Conservation (phyloP, 192 early-diverging fungal species). For the Umbelopsis ramanniana region DNA sequence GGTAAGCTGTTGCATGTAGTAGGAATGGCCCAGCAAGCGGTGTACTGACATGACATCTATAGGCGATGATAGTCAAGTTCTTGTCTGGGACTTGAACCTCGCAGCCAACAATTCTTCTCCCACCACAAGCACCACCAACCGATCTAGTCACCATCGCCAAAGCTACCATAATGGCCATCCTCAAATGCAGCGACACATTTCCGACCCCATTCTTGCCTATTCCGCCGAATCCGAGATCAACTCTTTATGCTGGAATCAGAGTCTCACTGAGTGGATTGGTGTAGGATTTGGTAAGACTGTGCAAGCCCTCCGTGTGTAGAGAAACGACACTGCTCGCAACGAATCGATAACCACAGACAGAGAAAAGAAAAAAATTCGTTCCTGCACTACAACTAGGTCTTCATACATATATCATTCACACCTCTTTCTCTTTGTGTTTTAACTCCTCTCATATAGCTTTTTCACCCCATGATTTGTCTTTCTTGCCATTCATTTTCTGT, state of each 20-base stretch:
- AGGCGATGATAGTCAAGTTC: slow-evolving; percentile 89
- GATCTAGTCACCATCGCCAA: slow-evolving; percentile 47
- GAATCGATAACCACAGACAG: too few relatives aligned
- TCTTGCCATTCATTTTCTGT: too few relatives aligned
- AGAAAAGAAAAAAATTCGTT: too few relatives aligned
- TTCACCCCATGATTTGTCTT: too few relatives aligned
- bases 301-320: slow-evolving; percentile 80
- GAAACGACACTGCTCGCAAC: neutral
- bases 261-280: slow-evolving; percentile 85
- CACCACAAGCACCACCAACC: slow-evolving; percentile 27
- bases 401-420: too few relatives aligned
- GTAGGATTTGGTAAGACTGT: slow-evolving; percentile 85
- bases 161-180: slow-evolving; percentile 35
- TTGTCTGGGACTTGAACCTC: slow-evolving; percentile 88
- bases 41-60: neutral
- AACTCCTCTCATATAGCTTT: too few relatives aligned
- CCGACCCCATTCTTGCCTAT: slow-evolving; percentile 77
- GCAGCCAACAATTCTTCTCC: slow-evolving; percentile 1
- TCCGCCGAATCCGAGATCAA: slow-evolving; percentile 77
- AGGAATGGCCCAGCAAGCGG: too few relatives aligned
- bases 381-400: too few relatives aligned
- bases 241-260: slow-evolving; percentile 81
- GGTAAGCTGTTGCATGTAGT: slow-evolving; percentile 46
- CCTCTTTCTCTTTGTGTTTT: too few relatives aligned
- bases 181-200: slow-evolving; percentile 34